A percentile compares a stretch with the other conserved stretches of the same genome.
Evolutionary conservation across 306 rosid genomes (phyloP).

Genomic region (Cicer chorassanicum): DNA sequence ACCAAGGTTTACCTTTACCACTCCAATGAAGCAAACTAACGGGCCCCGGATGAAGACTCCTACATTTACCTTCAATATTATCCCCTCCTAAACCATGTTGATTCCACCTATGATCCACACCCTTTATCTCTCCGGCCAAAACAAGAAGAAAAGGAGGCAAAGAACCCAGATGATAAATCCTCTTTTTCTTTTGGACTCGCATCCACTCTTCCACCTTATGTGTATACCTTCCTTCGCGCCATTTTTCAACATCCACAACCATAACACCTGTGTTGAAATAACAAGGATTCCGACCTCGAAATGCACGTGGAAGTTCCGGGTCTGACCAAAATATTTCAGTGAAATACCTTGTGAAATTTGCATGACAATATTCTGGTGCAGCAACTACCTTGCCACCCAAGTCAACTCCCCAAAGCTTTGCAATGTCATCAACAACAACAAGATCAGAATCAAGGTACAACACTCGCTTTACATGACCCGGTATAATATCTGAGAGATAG

Average conservation of each 20-base stretch:
- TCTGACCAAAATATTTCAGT: conserved; percentile 22
- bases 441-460: conserved; percentile 25
- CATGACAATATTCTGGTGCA: conserved; percentile 24
- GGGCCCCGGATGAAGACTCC: conserved; percentile 15
- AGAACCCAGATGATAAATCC: conserved; percentile 34
- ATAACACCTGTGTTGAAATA: conserved; percentile 21
- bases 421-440: conserved; percentile 21
- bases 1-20: conserved; percentile 35
- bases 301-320: not conserved
- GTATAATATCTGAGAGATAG: conserved; percentile 13
- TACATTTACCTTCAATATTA: conserved; percentile 29
- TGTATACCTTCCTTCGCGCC: conserved; percentile 24
- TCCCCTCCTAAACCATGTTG: conserved; percentile 40
- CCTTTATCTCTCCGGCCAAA: conserved; percentile 22
- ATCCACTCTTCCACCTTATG: conserved; percentile 22
- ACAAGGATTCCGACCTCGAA: conserved; percentile 22
- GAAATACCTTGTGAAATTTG: conserved; percentile 18
- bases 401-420: conserved; percentile 30
- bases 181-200: conserved; percentile 1
- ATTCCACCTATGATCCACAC: conserved; percentile 29
- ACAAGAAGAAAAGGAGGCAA: conserved; percentile 37
- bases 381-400: conserved; percentile 32
- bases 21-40: conserved; percentile 33
- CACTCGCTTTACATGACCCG: not conserved
- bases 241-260: conserved; percentile 33